Evolutionary conservation across 768 basidiomycete genomes (phyloP).

Genomic region (Tricholoma furcatifolium): DNA sequence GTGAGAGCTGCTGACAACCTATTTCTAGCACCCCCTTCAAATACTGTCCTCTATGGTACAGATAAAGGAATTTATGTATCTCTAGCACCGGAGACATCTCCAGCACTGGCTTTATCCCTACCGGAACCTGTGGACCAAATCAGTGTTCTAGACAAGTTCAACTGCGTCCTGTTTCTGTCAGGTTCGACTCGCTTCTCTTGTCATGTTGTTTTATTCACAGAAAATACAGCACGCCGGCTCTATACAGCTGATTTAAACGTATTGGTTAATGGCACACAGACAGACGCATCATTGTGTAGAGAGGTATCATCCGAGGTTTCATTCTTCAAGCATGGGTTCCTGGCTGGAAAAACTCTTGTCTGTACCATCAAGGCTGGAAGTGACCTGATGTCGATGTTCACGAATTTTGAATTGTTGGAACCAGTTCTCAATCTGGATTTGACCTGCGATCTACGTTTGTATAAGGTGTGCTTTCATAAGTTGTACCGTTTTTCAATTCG

Average conservation of each 20-base stretch:
- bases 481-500: not conserved
- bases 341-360: not conserved
- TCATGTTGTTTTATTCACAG: not conserved
- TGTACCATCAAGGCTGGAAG: too few relatives aligned
- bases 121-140: conserved; percentile 59
- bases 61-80: conserved; percentile 14
- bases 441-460: not conserved
- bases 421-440: not conserved
- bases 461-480: conserved; percentile 7
- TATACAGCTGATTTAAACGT: conserved; percentile 6
- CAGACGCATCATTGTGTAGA: conserved; percentile 7
- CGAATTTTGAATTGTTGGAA: conserved; percentile 16
- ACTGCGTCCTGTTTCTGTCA: conserved; percentile 73
- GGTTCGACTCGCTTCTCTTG: conserved; percentile 34
- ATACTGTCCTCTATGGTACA: conserved; percentile 12
- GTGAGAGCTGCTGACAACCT: not conserved
- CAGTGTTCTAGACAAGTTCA: conserved; percentile 73
- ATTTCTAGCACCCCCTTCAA: not conserved
- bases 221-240: conserved; percentile 7
- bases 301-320: conserved; percentile 30
- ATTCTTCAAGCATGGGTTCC: conserved; percentile 10
- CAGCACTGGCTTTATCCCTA: conserved; percentile 4
- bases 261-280: not conserved
- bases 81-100: not conserved
- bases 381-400: not conserved